A percentile compares a stretch with the other conserved stretches of the same genome.
Evolutionary conservation across 352 stramenopile genomes (phyloP).

Genomic region (Pythium periplocum): DNA sequence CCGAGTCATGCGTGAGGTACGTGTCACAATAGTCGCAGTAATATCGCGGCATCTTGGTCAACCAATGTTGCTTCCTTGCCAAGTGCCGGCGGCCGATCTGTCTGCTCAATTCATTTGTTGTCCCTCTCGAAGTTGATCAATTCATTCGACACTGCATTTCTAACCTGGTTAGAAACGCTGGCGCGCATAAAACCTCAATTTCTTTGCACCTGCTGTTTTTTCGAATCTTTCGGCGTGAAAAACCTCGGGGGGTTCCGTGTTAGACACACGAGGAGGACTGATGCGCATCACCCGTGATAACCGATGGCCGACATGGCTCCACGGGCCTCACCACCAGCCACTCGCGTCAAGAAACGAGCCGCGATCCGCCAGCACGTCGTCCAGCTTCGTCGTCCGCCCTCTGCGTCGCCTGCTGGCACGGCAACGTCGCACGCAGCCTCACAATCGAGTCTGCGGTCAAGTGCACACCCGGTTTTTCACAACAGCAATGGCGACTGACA

Average conservation of each 20-base stretch:
- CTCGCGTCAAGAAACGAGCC: neutral
- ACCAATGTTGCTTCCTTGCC: neutral
- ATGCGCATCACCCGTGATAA: constrained; percentile 1
- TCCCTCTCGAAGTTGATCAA: constrained; percentile 18
- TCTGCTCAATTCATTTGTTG: neutral
- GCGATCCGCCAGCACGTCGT: no score
- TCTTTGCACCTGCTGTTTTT: neutral
- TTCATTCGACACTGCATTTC: constrained; percentile 5
- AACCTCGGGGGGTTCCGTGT: neutral
- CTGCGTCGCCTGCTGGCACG: neutral
- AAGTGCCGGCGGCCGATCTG: neutral
- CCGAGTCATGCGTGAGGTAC: constrained; percentile 93
- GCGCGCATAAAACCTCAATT: neutral
- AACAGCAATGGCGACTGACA: constrained; percentile 30
- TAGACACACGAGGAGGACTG: neutral
- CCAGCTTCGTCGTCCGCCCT: neutral
- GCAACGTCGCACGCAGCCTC: no score
- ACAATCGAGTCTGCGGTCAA: no score
- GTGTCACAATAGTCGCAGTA: constrained; percentile 95
- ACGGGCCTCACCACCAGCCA: constrained; percentile 18
- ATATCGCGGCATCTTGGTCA: constrained; percentile 86
- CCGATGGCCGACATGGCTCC: constrained; percentile 1
- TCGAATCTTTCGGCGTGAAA: no score
- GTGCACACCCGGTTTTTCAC: no score
- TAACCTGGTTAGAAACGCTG: neutral